Evolutionary conservation across 1,139 yeast species (phyloP), one percentile per base, ranked within the genome.

Genomic region (Pichia sp.): DNA sequence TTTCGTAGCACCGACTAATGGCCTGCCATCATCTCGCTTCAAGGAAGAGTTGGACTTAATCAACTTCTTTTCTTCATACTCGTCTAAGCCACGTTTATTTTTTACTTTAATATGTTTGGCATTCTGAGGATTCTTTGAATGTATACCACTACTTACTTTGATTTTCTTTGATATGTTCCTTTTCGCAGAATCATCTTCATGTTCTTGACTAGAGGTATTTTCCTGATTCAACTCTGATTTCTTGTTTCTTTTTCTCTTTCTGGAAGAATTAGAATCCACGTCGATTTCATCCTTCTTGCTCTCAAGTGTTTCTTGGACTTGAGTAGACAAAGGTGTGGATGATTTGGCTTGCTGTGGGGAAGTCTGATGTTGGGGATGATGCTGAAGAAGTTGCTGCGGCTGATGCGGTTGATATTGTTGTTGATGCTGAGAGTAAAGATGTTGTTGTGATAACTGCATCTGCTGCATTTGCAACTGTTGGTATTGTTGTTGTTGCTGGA

Each of bases 1-100:
- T 66, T 87, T 87, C 0, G 97, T 89, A 2, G 93, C 91, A 0
- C 96, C 97, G 16, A 89, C 71, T 38, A 85, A 73, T 5, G 92
- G 92, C 50, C 85, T 73, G 1, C 84, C 85, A 64, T 82, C 85
- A 49, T 81, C 86, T 4, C 74, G 69, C 54, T 73, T 74, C 24
- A 74, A 74, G 45, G 48, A 64, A 61, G 55, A 58, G 63, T 52
- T 58, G 55, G 43, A 66, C 55, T 33, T 64, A 20, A 40, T 40
- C 48, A 49, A 51, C 17, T 47, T 33, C 7, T 41, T 43, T n/a
- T 54, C 48, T n/a, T 54, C 45, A 1, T 33, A 12, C 31, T 45
- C 30, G n/a, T 33, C 27, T 43, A 49, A 2, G 24, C 14, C 6
- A 24, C 6, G 33, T 29, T n/a, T 24, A 6, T 29, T 27, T 48